Percentiles rank a stretch among this genome's conserved stretches.
These are phyloP conservation scores for Discostella pseudostelligera DNA, from an alignment of 108 stramenopile genomes.

Conservation along the genomic window DNA sequence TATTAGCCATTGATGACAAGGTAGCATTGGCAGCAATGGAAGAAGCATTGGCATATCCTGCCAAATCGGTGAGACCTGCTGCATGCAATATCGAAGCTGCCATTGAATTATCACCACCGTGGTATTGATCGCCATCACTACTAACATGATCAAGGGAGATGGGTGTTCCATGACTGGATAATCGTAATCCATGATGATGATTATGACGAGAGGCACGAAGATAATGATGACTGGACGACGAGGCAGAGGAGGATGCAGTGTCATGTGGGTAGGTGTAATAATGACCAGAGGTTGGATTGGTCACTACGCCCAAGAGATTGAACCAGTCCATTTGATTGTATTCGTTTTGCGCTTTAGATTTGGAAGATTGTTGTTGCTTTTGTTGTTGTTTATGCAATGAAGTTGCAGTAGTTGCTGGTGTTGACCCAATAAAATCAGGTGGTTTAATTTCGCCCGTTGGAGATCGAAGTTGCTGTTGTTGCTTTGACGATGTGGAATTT, in stretches of 20 bases:
- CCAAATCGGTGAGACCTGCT: conserved; percentile 30
- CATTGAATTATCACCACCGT: neutral
- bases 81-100: conserved; percentile 21
- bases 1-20: conserved; percentile 13
- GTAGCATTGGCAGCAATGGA: conserved; percentile 17
- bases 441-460: neutral
- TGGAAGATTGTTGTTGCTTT: conserved; percentile 2
- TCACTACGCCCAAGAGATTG: conserved; percentile 79
- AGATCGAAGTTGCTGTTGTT: neutral
- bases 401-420: neutral
- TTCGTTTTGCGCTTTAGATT: conserved; percentile 11
- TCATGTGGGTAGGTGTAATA: conserved; percentile 5
- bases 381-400: conserved; percentile 14
- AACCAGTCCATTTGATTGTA: conserved; percentile 74
- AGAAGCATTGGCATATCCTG: conserved; percentile 21
- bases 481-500: conserved; percentile 1
- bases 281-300: conserved; percentile 61
- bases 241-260: conserved; percentile 1
- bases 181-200: conserved; percentile 12
- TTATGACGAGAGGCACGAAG: conserved; percentile 1
- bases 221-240: conserved; percentile 2
- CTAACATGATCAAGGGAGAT: conserved; percentile 36
- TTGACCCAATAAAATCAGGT: neutral
- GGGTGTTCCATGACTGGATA: conserved; percentile 35
- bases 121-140: conserved; percentile 4